Evolutionary conservation across 2,329 filamentous ascomycete genomes (phyloP), one percentile per base, ranked within the genome.

Genomic region (Colletotrichum tamarilloi): DNA sequence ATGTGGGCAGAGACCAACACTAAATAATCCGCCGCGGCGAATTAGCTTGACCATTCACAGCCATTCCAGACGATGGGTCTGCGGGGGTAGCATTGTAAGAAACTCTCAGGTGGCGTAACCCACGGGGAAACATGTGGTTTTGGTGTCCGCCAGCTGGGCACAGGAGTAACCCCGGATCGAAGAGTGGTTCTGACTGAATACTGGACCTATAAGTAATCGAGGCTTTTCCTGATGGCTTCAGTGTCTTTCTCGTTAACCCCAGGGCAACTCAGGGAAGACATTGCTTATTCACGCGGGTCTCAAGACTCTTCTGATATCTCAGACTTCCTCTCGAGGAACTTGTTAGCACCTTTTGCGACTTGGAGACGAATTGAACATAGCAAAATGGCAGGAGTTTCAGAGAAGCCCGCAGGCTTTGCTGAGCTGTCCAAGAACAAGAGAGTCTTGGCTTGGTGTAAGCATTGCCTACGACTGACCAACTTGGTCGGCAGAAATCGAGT

Each of bases 91-190:
- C 42, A 8, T 1, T 38, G 24, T 35, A 32, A 30, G 9, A 22
- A 6, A 46, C 3, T n/a, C 35, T 7, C 8, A 22, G n/a, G 14
- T 30, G 57, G 63, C 0, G 58, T 16, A 49, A 58, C 59, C 38
- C 60, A 65, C 38, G 67, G 67, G 53, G 67, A 53, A 69, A 69
- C 60, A 57, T 58, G 55, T 65, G 38, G 60, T 63, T 55, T n/a
- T 11, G 62, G 6, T 24, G 49, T 26, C 56, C 5, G 5, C 11
- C 6, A n/a, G 2, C 32, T 59, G 24, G 14, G 14, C 5, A 5
- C 38, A 2, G 53, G 22, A 56, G 7, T 16, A 28, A 28, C 12
- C 8, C 11, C 3, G 16, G 53, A 9, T 56, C 53, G 26, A 2
- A 16, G 11, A n/a, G 11, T 56, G 26, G 19, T 56, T 2, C 4